These are phyloP conservation scores for Macroventuria anomochaeta DNA, from an alignment of 2,329 filamentous ascomycete species.

Conservation along the genomic window DNA sequence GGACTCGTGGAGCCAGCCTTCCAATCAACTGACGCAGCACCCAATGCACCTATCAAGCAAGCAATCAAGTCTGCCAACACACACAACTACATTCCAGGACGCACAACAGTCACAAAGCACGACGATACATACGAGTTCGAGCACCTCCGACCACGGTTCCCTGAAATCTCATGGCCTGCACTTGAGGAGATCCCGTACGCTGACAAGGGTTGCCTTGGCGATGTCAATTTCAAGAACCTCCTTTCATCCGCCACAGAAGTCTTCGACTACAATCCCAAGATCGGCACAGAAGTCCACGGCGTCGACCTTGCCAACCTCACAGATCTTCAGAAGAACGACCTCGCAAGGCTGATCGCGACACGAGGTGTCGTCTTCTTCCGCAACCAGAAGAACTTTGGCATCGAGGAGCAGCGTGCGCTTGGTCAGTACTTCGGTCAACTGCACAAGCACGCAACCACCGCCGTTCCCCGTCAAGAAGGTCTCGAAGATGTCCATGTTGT, in stretches of 20 bases:
- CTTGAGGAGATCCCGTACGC: constrained; percentile 57
- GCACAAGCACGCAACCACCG: constrained; percentile 63
- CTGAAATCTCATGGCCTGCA: constrained; percentile 59
- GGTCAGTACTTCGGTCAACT: constrained; percentile 61
- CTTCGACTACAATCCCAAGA: constrained; percentile 64
- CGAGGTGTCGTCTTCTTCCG: constrained; percentile 66
- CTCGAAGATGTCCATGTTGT: constrained; percentile 65
- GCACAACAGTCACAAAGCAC: constrained; percentile 54
- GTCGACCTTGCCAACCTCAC: constrained; percentile 59
- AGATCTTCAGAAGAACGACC: constrained; percentile 61
- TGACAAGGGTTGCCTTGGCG: constrained; percentile 63
- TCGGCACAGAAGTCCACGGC: constrained; percentile 61
- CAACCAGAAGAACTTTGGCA: constrained; percentile 60
- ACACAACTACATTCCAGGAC: constrained; percentile 57
- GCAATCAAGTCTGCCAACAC: constrained; percentile 28
- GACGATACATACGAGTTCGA: constrained; percentile 59
- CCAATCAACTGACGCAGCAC: constrained; percentile 20
- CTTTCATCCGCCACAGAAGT: constrained; percentile 60
- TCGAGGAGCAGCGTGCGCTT: constrained; percentile 61
- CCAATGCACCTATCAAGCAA: constrained; percentile 19
- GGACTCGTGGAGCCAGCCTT: constrained; percentile 41
- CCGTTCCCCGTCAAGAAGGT: constrained; percentile 56
- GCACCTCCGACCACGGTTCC: constrained; percentile 60
- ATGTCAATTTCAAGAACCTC: constrained; percentile 61
- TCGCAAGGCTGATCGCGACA: constrained; percentile 60